phyloP scores from a whole-genome alignment of 164 flowering plant genomes.

The Liquidambar formosana region DNA sequence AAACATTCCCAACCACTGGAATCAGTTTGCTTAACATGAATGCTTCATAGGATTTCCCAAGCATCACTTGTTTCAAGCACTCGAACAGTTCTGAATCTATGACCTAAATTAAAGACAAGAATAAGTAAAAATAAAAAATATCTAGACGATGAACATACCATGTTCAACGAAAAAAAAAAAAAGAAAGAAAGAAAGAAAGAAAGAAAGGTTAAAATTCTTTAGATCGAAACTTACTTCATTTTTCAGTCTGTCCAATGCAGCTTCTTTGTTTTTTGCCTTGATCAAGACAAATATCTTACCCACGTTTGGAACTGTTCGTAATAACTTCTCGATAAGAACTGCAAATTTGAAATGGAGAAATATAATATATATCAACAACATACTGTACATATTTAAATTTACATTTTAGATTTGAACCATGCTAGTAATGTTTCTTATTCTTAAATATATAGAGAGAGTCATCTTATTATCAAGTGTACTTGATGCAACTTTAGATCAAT shows the following conservation, averaged over 20 bases:
- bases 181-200: background rate
- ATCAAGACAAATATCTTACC: conserved; percentile 13
- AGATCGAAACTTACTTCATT: conserved; percentile 9
- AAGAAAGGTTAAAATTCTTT: background rate
- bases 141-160: too few species aligned
- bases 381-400: too few species aligned
- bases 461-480: too few species aligned
- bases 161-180: too few species aligned
- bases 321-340: conserved; percentile 15
- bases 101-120: conserved; percentile 5
- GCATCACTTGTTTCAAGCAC: background rate
- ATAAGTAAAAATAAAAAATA: background rate
- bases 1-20: conserved; percentile 10
- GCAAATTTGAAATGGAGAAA: background rate
- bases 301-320: conserved; percentile 3
- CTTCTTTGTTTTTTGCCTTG: conserved; percentile 12
- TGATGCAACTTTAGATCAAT: too few species aligned
- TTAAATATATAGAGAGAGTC: too few species aligned
- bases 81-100: conserved; percentile 6
- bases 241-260: conserved; percentile 10
- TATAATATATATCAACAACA: too few species aligned
- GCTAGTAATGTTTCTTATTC: too few species aligned
- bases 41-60: conserved; percentile 1
- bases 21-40: conserved; percentile 13
- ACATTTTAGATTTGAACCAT: too few species aligned